These are phyloP conservation scores for Aschersonia sp. DNA, from an alignment of 2,329 filamentous ascomycete species.

Conservation along the genomic window DNA sequence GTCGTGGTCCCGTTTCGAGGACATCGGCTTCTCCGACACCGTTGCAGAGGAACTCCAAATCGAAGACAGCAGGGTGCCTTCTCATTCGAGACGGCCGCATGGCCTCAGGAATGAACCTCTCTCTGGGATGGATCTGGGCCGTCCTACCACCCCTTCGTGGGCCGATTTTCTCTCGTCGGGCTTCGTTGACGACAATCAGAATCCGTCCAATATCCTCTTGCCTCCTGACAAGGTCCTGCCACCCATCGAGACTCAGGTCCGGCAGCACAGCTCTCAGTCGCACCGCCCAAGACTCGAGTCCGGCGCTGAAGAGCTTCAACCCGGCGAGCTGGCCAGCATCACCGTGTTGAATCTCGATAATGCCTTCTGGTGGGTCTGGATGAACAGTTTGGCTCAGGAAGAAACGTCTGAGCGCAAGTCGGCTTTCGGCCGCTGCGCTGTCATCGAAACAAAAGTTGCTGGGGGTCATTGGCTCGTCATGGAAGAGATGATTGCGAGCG, in stretches of 20 bases:
- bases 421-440: conserved; percentile 82
- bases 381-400: conserved; percentile 84
- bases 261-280: conserved; percentile 77
- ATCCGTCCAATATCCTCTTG: conserved; percentile 55
- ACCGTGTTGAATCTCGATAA: conserved; percentile 76
- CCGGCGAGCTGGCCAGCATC: conserved; percentile 89
- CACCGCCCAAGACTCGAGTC: conserved; percentile 59
- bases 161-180: conserved; percentile 93
- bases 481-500: conserved; percentile 92
- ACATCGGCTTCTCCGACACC: conserved; percentile 73
- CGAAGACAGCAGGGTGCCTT: conserved; percentile 40
- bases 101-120: conserved; percentile 51
- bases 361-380: conserved; percentile 99
- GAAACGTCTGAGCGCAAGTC: conserved; percentile 77
- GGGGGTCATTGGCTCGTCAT: conserved; percentile 83
- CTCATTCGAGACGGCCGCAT: conserved; percentile 21
- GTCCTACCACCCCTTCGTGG: conserved; percentile 95
- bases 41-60: conserved; percentile 49
- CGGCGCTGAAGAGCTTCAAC: conserved; percentile 54
- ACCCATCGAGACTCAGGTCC: conserved; percentile 56
- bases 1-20: conserved; percentile 94
- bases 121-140: conserved; percentile 53
- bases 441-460: conserved; percentile 75
- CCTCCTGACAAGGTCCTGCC: conserved; percentile 86
- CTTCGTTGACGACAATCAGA: conserved; percentile 65